Base-by-base conservation (phyloP, 2,329 filamentous ascomycete genomes). In the Escovopsis sp. region DNA sequence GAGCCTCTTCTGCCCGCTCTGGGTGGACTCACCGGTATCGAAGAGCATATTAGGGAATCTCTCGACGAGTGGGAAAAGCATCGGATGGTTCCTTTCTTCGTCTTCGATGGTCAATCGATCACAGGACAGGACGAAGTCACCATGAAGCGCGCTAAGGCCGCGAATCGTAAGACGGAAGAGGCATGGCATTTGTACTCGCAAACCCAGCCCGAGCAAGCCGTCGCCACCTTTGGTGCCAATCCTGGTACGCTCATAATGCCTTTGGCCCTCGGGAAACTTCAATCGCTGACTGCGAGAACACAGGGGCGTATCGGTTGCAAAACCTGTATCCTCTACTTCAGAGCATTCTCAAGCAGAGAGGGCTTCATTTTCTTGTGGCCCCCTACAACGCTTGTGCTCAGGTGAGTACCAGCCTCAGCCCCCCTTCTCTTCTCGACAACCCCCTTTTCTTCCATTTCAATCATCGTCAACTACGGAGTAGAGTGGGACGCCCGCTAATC, bases 1-100 rank as follows among this genome's bases (percentile, higher is more conserved):
- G 91, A 98, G 61, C 88, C 89, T 36, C 78, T 98, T 32, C 74
- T 96, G 32, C 79, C 87, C 43, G 91, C 91, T 19, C 75, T 96
- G 39, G 91, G 89, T 40, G 91, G 91, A 45, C 73, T 89, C 47
- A 91, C 89, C 46, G 83, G 83, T 42, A 72, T 96, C 56, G 76
- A 76, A 60, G 69, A 67, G 49, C 81, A 82, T 54, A 81, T 98
- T 48, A 77, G 85, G 57, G 72, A 74, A 40, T 85, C 94, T 52
- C 68, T 98, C 28, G 73, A 82, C 46, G 68, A 69, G 45, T 85
- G 91, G 70, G 75, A 77, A 47, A 71, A 73, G 38, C 67, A 80
- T 53, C 74, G 75, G 18, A 80, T 94, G 41, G 76, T 69, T n/a
- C 85, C 85, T 2, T 67, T 93, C 48, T 96, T 98, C 60, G 72